Base-by-base conservation (phyloP, 2,329 filamentous ascomycete genomes). In the Colletotrichum somersetense region DNA sequence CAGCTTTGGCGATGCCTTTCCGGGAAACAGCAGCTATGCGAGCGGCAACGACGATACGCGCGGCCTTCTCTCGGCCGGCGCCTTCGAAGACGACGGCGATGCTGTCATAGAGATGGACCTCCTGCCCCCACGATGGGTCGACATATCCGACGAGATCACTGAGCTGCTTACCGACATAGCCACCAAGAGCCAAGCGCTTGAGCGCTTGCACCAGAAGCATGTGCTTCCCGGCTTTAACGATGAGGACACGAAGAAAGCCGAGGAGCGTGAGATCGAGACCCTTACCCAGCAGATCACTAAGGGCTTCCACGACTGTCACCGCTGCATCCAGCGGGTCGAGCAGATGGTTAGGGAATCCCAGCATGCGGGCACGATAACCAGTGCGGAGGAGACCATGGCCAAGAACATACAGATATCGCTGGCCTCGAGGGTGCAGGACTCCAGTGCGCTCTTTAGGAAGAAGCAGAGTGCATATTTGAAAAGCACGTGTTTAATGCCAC, bases 61-160 rank as follows among this genome's bases (percentile, higher is more conserved):
- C 75, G 95, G 96, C 52, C 92, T 99, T 77, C 93, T 99, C 80
- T 93, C 95, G 74, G 88, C 90, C 67, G 91, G 89, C 77, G 91
- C 92, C 77, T 95, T 93, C 80, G 90, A 89, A 73, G 93, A 97
- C 81, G 94, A 97, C 83, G 95, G 95, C 79, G 96, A 98, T 82
- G 93, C 94, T 26, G 91, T 99, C 69, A 98, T 99, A 78, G 96
- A 99, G 85, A 98, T 99, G 96, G 96, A 98, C 82, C 85, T 97
- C 50, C 87, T 99, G 23, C 96, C 96, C 33, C 96, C 96, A 65
- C 91, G 96, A 73, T 99, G 96, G 96, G 93, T 96, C 71, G 96
- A 99, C 79, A 88, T 97, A 71, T 95, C 95, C 78, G 96, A 98
- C 80, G 95, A 98, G 80, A 94, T 99, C 73, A 91, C 92, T 40